Evolutionary conservation across 192 early-diverging fungal genomes (phyloP).

Genomic region (Backusella macrospora): DNA sequence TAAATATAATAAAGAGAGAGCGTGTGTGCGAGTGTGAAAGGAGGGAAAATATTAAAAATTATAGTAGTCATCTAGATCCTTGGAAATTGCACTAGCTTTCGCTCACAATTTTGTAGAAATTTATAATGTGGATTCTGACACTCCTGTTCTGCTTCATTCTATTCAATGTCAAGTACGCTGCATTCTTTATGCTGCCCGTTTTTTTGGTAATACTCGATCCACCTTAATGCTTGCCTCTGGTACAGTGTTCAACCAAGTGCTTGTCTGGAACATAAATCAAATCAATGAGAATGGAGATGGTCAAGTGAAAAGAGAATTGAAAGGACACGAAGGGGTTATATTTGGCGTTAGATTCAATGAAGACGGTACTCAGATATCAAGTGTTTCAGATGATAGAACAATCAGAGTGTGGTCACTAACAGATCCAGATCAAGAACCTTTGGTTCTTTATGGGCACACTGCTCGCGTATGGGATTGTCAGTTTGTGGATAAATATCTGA

Average conservation of each 20-base stretch:
- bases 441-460: constrained; percentile 71
- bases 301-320: constrained; percentile 44
- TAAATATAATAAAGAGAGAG: too few relatives aligned
- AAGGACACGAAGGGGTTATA: constrained; percentile 74
- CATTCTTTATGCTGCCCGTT: constrained; percentile 76
- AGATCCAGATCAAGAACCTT: neutral
- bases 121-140: constrained; percentile 43
- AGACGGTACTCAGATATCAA: constrained; percentile 58
- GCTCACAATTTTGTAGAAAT: constrained; percentile 77
- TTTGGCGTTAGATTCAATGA: constrained; percentile 73
- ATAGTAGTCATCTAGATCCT: neutral
- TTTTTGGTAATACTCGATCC: constrained; percentile 58
- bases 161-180: constrained; percentile 69
- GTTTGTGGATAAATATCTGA: constrained; percentile 57
- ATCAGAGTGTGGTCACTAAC: constrained; percentile 71
- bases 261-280: constrained; percentile 63
- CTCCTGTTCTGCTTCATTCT: constrained; percentile 31
- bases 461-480: constrained; percentile 82
- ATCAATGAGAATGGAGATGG: constrained; percentile 45
- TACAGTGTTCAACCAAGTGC: constrained; percentile 83
- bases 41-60: too few relatives aligned
- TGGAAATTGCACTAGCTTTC: constrained; percentile 63
- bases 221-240: constrained; percentile 67
- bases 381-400: constrained; percentile 85
- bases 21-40: neutral